A percentile compares a stretch with the other conserved stretches of the same genome.
Evolutionary conservation across 352 stramenopile genomes (phyloP).

Genomic region (Globisporangium middletonii): DNA sequence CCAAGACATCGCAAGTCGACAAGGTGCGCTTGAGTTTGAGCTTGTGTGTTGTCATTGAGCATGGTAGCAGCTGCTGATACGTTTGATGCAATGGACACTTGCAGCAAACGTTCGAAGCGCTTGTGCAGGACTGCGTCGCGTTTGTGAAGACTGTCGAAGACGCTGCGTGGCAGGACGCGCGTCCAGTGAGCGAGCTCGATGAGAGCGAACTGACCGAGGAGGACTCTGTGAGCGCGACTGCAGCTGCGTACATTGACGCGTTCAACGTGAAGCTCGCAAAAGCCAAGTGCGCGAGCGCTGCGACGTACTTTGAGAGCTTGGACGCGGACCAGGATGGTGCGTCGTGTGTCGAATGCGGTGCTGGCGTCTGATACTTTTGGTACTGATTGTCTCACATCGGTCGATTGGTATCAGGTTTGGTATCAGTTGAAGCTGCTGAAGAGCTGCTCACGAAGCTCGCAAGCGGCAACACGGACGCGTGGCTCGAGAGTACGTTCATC

Average conservation of each 20-base stretch:
- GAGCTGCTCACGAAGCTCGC: slow-evolving; percentile 31
- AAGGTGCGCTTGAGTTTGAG: slow-evolving; percentile 13
- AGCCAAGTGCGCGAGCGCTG: slow-evolving; percentile 44
- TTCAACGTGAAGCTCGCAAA: slow-evolving; percentile 55
- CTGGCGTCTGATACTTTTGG: not conserved
- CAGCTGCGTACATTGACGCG: slow-evolving; percentile 39
- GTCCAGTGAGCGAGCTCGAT: slow-evolving; percentile 31
- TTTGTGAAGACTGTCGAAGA: slow-evolving; percentile 45
- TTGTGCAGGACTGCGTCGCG: slow-evolving; percentile 35
- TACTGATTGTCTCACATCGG: too few relatives aligned
- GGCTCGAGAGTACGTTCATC: slow-evolving; percentile 30
- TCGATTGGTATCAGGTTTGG: slow-evolving; percentile 21
- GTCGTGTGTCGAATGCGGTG: not conserved
- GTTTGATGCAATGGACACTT: not conserved
- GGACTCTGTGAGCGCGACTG: not conserved
- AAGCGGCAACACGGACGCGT: slow-evolving; percentile 31
- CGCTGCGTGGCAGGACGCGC: slow-evolving; percentile 25
- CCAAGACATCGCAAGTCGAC: slow-evolving; percentile 19
- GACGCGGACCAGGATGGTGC: slow-evolving; percentile 65
- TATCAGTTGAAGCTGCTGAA: slow-evolving; percentile 34
- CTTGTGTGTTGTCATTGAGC: not conserved
- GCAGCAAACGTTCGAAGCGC: slow-evolving; percentile 32
- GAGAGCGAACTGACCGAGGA: slow-evolving; percentile 7
- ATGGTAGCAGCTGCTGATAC: not conserved
- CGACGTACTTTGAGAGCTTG: slow-evolving; percentile 39